phyloP scores from a whole-genome alignment of 1,284 basidiomycete species.

The Pascua sp. region DNA sequence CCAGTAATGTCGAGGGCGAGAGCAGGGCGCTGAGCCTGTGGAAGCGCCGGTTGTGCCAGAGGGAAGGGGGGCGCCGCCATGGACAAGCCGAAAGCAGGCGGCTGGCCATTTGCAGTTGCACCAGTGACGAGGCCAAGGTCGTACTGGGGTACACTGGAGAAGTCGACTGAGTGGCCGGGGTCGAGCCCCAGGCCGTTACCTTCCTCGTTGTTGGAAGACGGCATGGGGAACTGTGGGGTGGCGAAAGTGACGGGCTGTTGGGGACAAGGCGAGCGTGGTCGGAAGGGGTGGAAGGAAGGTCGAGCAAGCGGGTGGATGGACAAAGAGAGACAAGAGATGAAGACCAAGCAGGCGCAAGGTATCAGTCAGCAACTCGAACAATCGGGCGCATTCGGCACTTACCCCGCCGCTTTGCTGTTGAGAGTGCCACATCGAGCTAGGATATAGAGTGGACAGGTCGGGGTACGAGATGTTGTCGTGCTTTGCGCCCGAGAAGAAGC shows the following conservation, averaged over 20 bases:
- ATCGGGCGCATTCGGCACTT: background rate
- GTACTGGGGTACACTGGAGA: constrained; percentile 3
- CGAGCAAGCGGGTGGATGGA: background rate
- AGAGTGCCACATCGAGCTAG: constrained; percentile 9
- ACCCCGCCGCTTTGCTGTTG: constrained; percentile 13
- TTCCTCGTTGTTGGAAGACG: constrained; percentile 6
- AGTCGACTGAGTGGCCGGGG: constrained; percentile 6
- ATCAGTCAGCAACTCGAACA: background rate
- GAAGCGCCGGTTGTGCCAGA: background rate
- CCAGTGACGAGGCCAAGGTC: background rate
- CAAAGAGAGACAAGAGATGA: background rate
- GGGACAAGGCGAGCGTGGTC: background rate
- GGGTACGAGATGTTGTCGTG: no score
- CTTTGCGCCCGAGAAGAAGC: no score
- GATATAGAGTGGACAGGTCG: no score
- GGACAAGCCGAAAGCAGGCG: background rate
- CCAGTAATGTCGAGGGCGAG: constrained; percentile 26
- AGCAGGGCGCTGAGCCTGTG: constrained; percentile 14
- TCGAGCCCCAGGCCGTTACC: constrained; percentile 12
- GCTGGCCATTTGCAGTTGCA: background rate
- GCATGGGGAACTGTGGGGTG: constrained; percentile 6
- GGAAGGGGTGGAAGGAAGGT: background rate
- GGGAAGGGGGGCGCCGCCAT: background rate
- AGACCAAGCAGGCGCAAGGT: background rate
- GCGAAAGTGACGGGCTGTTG: constrained; percentile 13